Conservation (phyloP, 2,329 filamentous ascomycete genomes). For the Exophiala phaeomuriformis region DNA sequence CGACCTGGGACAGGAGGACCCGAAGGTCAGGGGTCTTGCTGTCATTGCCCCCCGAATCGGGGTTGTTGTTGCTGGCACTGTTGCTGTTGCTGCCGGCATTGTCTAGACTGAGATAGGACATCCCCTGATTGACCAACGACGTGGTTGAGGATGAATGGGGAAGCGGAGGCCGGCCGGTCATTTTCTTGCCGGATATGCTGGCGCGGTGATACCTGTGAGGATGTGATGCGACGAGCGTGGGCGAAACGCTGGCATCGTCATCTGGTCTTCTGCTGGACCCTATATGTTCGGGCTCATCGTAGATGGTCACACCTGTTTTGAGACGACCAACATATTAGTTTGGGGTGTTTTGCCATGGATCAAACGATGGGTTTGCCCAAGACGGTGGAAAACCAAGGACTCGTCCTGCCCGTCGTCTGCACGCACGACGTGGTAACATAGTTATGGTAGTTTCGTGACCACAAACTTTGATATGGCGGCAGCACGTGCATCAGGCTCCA, state of each 20-base stretch:
- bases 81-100: no score
- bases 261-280: slow-evolving; percentile 13
- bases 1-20: slow-evolving; percentile 61
- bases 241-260: slow-evolving; percentile 14
- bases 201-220: slow-evolving; percentile 24
- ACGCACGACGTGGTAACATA: no score
- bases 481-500: no score
- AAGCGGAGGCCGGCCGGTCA: slow-evolving; percentile 25
- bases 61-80: background rate
- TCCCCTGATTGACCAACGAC: slow-evolving; percentile 11
- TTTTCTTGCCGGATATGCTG: slow-evolving; percentile 27
- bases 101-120: slow-evolving; percentile 23
- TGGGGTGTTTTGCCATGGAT: background rate
- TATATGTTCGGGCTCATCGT: slow-evolving; percentile 27
- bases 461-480: no score
- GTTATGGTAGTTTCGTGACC: no score
- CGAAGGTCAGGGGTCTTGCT: slow-evolving; percentile 21
- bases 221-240: slow-evolving; percentile 15
- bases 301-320: slow-evolving; percentile 26
- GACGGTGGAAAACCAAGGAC: background rate
- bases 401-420: no score
- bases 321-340: background rate
- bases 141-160: slow-evolving; percentile 14
- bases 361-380: background rate
- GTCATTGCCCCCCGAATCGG: slow-evolving; percentile 8